Evolutionary conservation across 169 alveolate genomes (phyloP), one percentile per base, ranked within the genome.

Genomic region (Eimeria falciformis): DNA sequence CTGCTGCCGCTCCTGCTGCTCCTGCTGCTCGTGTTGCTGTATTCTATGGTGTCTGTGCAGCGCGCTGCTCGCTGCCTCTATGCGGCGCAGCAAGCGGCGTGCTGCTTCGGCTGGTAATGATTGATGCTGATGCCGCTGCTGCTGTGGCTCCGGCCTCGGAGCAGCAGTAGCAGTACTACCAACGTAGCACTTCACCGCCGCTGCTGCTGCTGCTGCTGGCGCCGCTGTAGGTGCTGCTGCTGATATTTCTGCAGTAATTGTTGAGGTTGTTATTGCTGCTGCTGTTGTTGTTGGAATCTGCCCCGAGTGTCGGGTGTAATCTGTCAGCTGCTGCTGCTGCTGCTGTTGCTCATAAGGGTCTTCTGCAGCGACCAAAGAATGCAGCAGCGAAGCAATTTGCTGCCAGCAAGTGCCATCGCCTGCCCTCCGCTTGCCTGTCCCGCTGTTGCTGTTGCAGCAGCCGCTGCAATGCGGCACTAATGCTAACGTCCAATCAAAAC

Each of bases 71-170:
- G 56, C 89, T n/a, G 56, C 43, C 2, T 40, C 45, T 81, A 50
- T 55, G 58, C 89, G 89, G 75, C 75, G 29, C 56, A 81, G 77
- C 68, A 81, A n/a, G 25, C 55, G 89, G 75, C 37, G 89, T 18
- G 89, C 89, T 55, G 47, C 75, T 18, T 55, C 89, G 40, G 89
- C 89, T 55, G 89, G 71, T 33, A 81, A 25, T 12, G 89, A 81
- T 75, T 81, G 89, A 37, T 56, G 75, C 9, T 5, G 7, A 21
- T 81, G 77, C 25, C 55, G 56, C 89, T 81, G 75, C 29, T 37
- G 68, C 11, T 14, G 5, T 23, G 29, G 77, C 58, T 81, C 75
- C 40, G 27, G 89, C 56, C 0, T 43, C 69, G 3, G 33, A 43
- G 55, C n/a, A 14, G 89, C 5, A 33, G 89, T 55, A 53, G 11